Base-by-base conservation (phyloP, 2,329 filamentous ascomycete species). In the Ophiocordyceps camponoti-leonardi region DNA sequence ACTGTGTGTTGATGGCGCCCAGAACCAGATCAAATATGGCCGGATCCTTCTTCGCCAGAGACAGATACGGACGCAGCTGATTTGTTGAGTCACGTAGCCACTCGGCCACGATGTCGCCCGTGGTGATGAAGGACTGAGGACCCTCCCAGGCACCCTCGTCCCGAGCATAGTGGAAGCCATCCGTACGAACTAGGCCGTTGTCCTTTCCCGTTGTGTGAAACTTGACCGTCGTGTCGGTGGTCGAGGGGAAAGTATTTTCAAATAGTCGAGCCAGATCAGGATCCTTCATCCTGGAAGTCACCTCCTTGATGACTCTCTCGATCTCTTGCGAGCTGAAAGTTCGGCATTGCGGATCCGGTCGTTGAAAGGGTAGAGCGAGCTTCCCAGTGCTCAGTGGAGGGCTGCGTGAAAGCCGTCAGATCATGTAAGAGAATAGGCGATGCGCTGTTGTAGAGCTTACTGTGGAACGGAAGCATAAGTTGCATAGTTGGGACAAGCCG, bases 61-160 rank as follows among this genome's bases (percentile, higher is more conserved):
- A 67, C 58, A 95, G 90, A 58, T 98, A 98, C 45, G 92, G 88
- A 2, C 82, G 77, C 45, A 98, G 66, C 62, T 98, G 92, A 62
- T 96, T 96, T 12, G 87, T 93, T 12, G 86, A 93, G 63, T 94
- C 86, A 44, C 87, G 79, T 44, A 94, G 67, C 87, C 87, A 94
- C 61, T 94, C 86, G 0, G 87, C 87, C 55, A 93, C 84, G 58
- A 94, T 94, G 54, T 94, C 86, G 44, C 86, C 86, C 0, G 86
- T 94, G 44, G 94, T 93, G 51, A 96, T 82, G 60, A 96, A 96
- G 12, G 83, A 88, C 56, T 96, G 90, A 0, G 84, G 71, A 0
- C 88, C 88, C 52, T 83, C 70, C 88, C 88, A 95, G 51, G 76
- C 73, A 16, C 72, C 74, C 6, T 75, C 70, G 44, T 78, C 72